Percentiles rank a stretch among this genome's conserved stretches.
These are phyloP conservation scores for Populus hybrid DNA, from an alignment of 441 rosid species.

Conservation along the genomic window DNA sequence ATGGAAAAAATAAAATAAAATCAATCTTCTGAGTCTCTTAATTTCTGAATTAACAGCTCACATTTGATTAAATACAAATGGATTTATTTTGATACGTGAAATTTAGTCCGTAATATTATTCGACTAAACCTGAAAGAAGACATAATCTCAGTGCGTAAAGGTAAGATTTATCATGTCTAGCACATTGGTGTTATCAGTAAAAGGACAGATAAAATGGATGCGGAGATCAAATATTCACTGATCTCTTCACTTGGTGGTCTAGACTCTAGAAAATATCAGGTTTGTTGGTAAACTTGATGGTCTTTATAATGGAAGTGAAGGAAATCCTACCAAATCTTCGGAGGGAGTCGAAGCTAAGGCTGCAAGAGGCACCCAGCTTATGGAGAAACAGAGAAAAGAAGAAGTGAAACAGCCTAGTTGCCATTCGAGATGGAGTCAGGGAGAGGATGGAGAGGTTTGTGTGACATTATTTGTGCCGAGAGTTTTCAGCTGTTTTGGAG, in stretches of 20 bases:
- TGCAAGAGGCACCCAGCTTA: slow-evolving; percentile 81
- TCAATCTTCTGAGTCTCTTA: too few species aligned
- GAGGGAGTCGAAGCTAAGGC: slow-evolving; percentile 95
- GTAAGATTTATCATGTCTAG: background rate
- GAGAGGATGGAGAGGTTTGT: slow-evolving; percentile 81
- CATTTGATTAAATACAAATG: too few species aligned
- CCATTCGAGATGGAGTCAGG: slow-evolving; percentile 94
- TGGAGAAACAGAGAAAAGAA: slow-evolving; percentile 81
- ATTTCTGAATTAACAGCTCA: too few species aligned
- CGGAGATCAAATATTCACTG: background rate
- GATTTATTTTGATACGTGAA: too few species aligned
- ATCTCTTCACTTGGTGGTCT: background rate
- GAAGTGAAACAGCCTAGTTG: slow-evolving; percentile 85
- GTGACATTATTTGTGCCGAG: too few species aligned
- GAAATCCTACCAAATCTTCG: slow-evolving; percentile 76
- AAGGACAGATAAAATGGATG: background rate
- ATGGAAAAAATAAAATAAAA: too few species aligned
- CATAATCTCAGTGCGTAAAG: too few species aligned
- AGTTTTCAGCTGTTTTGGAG: too few species aligned
- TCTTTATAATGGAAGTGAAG: slow-evolving; percentile 65
- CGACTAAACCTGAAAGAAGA: too few species aligned
- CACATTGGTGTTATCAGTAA: background rate
- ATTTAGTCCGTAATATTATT: too few species aligned
- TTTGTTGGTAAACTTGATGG: slow-evolving; percentile 82
- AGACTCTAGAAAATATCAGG: slow-evolving; percentile 31